A percentile compares a stretch with the other conserved stretches of the same genome.
These are phyloP conservation scores for Penicillium samsonianum DNA, from an alignment of 495 filamentous ascomycete species.

Conservation along the genomic window DNA sequence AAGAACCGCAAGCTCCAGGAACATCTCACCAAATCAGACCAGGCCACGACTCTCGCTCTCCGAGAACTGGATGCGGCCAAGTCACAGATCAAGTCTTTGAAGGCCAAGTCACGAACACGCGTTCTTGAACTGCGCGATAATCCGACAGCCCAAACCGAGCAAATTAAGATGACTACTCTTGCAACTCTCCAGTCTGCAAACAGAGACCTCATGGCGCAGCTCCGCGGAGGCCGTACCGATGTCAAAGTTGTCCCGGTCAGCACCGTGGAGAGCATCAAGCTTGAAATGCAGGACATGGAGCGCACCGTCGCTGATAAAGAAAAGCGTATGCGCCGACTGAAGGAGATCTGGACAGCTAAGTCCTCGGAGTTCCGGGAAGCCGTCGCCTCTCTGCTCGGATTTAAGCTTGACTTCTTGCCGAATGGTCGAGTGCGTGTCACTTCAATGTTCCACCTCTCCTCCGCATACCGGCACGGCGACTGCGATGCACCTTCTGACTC, in stretches of 20 bases:
- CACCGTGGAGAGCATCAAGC: constrained; percentile 69
- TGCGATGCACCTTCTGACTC: constrained; percentile 44
- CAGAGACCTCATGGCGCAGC: constrained; percentile 71
- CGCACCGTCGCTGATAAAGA: constrained; percentile 76
- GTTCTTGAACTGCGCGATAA: constrained; percentile 87
- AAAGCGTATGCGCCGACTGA: constrained; percentile 80
- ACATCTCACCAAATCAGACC: constrained; percentile 65
- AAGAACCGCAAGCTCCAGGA: constrained; percentile 87
- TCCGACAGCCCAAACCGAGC: constrained; percentile 79
- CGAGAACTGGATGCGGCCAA: constrained; percentile 72
- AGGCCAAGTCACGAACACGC: constrained; percentile 74
- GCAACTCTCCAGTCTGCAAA: constrained; percentile 80
- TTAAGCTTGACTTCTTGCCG: constrained; percentile 88
- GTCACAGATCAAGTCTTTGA: constrained; percentile 69
- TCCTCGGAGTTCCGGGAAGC: constrained; percentile 91
- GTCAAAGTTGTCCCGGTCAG: constrained; percentile 68
- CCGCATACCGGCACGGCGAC: constrained; percentile 58
- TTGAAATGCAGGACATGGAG: constrained; percentile 71
- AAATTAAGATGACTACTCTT: constrained; percentile 78
- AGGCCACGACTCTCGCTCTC: constrained; percentile 62
- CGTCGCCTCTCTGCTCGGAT: constrained; percentile 83
- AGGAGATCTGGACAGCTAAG: constrained; percentile 87
- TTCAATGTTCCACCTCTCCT: constrained; percentile 69
- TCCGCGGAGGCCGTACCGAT: constrained; percentile 54
- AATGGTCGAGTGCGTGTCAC: constrained; percentile 90